Base-by-base conservation (phyloP, 805 yeast species). In the Starmerella floris region DNA sequence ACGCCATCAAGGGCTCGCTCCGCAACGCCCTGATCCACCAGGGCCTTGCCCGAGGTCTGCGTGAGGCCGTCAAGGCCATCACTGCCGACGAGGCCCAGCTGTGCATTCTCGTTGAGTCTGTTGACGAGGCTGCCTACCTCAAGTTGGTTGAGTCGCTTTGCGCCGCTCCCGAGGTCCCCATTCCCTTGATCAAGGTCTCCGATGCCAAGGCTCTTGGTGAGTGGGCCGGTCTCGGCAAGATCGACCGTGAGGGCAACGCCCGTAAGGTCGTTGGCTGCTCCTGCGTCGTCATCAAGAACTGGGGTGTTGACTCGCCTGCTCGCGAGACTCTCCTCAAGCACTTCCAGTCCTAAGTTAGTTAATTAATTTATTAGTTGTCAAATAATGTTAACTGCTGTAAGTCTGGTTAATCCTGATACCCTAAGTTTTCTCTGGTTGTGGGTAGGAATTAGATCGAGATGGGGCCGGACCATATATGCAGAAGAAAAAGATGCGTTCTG, bases 201-300 rank as follows among this genome's bases (percentile, higher is more conserved):
- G 98, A 91, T 68, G 95, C 97, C 67, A 91, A 91, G 81, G 83
- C 84, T 76, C 79, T 91, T 68, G 99, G 99, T 79, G 97, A 91
- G 78, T 91, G 98, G 98, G 97, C 97, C 65, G 98, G 98, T 82
- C 77, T 91, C 62, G 91, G 95, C 77, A 84, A 85, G 74, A 79
- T 88, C 64, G 97, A 91, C 93, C 84, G 95, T 75, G 97, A 91
- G 64, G 99, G 98, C 75, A 85, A 88, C 77, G 95, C 97, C 74
- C 85, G 96, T 79, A 91, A 91, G 84, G 97, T 91, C 63, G 98
- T 91, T 69, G 98, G 98, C 74, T 94, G 95, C 72, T 87, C 97
- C 62, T 88, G 94, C 73, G 96, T 88, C 67, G 98, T 91, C 63
- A 83, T 91, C 78, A 87, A 83, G 79, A 80, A 85, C 94, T 91